phyloP scores from a whole-genome alignment of 2,329 filamentous ascomycete species.

The Allantophomopsis lycopodina region DNA sequence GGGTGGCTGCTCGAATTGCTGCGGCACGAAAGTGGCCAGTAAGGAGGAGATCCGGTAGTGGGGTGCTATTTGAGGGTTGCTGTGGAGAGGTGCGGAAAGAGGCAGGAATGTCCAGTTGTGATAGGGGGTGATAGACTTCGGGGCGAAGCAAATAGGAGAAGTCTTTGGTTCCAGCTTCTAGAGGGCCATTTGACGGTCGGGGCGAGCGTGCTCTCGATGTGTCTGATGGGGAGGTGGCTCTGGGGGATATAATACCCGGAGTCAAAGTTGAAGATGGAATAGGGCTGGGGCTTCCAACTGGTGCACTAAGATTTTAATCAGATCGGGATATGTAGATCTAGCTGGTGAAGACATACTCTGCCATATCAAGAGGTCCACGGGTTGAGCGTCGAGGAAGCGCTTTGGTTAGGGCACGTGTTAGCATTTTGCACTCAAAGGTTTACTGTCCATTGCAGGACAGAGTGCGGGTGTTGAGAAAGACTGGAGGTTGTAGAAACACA shows the following conservation, averaged over 20 bases:
- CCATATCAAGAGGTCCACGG: constrained; percentile 63
- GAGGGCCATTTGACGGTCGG: constrained; percentile 16
- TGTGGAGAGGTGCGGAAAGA: constrained; percentile 58
- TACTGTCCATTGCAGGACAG: too few relatives aligned
- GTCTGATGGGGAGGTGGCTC: background rate
- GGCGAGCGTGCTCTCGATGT: background rate
- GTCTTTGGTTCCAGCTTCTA: constrained; percentile 36
- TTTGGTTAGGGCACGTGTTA: constrained; percentile 2
- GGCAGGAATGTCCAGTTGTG: constrained; percentile 41
- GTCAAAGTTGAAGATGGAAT: constrained; percentile 4
- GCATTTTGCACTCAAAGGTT: background rate
- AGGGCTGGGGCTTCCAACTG: constrained; percentile 9
- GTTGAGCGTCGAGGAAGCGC: constrained; percentile 49
- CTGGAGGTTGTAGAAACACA: too few relatives aligned
- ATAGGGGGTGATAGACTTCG: constrained; percentile 72
- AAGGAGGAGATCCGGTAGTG: constrained; percentile 54
- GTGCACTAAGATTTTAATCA: constrained; percentile 5
- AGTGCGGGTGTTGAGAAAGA: too few relatives aligned
- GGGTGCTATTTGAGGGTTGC: constrained; percentile 46
- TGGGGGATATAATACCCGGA: constrained; percentile 3
- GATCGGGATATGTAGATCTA: constrained; percentile 2
- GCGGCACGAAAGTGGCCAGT: constrained; percentile 70
- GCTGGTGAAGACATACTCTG: constrained; percentile 44
- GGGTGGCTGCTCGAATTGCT: constrained; percentile 51
- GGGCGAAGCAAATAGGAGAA: constrained; percentile 70